Evolutionary conservation across 176 grass and related monocot species (phyloP), one percentile per base, ranked within the genome.

Genomic region (Lolium multiflorum): DNA sequence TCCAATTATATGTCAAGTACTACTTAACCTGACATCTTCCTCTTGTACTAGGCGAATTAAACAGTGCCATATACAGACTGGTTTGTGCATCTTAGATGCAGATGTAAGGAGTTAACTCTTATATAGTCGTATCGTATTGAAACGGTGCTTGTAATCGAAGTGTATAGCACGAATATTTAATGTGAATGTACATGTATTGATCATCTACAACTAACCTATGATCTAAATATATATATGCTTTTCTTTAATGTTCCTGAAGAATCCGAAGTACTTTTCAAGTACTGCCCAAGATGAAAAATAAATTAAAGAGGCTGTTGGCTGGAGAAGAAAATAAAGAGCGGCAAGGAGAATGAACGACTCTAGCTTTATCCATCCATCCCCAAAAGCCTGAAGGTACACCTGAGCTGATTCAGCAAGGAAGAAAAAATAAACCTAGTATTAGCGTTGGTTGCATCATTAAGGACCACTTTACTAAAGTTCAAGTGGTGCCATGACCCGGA

Each of bases 401-500:
- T 73, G 11, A 74, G 21, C n/a, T 49, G 71, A 73, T 73, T n/a
- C 70, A 73, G 20, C 18, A 47, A 72, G 43, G 18, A 21, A 44
- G 38, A 70, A 70, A 39, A 11, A 73, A 3, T 18, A 20, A 55
- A 57, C 55, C 17, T 20, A 57, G 55, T 20, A 52, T 4, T 60
- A 60, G 58, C 17, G 9, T 22, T 71, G 20, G 10, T 46, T 22
- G 39, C 69, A 71, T 46, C 69, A 46, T 71, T 71, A 0, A 71
- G 69, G 20, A 22, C 39, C 11, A 46, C 20, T 46, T 60, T 71
- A 71, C 39, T 46, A 71, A 71, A 71, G 37, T n/a, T 43, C 67
- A 70, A 70, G 67, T 70, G 35, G 38, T 44, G 67, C 1, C 67
- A 70, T 71, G 60, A n/a, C 38, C 9, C 67, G 37, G 67, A 70